Base-by-base conservation (phyloP, 305 asterid genomes). In the Solanum hybrid region DNA sequence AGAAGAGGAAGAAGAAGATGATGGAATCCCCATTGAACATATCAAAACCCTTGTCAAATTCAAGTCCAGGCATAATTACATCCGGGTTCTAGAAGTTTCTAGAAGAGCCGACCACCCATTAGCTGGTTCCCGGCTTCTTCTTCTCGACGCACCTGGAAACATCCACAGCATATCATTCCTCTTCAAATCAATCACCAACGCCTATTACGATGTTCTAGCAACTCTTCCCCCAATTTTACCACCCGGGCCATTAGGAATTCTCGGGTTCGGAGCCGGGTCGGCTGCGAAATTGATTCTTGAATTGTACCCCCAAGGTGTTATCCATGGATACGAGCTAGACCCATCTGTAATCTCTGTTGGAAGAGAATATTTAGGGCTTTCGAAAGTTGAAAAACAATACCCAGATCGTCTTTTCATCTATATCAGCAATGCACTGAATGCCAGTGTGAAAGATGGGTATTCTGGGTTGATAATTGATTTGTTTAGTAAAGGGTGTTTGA, bases 251-350 rank as follows among this genome's bases (percentile, higher is more conserved):
- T 3, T 97, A 41, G 98, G 94, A 5, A 91, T 97, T 0, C 97
- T 97, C 93, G 99, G 99, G 14, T 97, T 95, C 92, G 99, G 98
- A 73, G 99, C 98, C 73, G 99, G 99, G 1, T 90, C 99, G 0
- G 94, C 97, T 45, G 96, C 99, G 20, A 90, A 89, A 91, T 76
- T 95, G 89, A 90, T 95, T 89, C 94, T 97, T 79, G 96, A 95
- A 82, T 78, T 90, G 51, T 91, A 97, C 93, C 97, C 98, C 0
- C 87, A 94, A 3, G 89, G 90, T 14, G 92, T 89, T 4, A 39
- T 96, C 89, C 99, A 94, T 76, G 99, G 97, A 8, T 96, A 97
- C 97, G 99, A 97, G 88, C 95, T 97, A 72, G 99, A 97, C 79
- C 96, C 98, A 1, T 88, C 96, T 76, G 99, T 97, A 1, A 87